Percentiles rank a stretch among this genome's conserved stretches.
Evolutionary conservation across 2,329 filamentous ascomycete genomes (phyloP).

Genomic region (Monilinia aucupariae): DNA sequence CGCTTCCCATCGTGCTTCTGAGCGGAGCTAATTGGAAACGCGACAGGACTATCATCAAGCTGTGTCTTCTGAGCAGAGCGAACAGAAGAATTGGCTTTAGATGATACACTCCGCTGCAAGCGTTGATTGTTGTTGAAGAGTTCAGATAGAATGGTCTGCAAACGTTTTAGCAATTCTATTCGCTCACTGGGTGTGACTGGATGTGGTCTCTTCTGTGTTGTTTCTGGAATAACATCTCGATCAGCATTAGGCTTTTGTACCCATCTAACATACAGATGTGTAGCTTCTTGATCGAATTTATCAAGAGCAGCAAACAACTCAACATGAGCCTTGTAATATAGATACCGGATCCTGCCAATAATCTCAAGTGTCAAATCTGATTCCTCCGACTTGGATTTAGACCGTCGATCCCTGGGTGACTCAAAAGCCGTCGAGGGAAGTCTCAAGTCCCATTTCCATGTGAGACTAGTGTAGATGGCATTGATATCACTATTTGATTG

Average conservation of each 20-base stretch:
- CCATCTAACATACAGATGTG: slow-evolving; percentile 21
- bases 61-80: neutral
- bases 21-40: neutral
- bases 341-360: neutral
- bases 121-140: neutral
- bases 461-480: neutral
- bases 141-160: slow-evolving; percentile 11
- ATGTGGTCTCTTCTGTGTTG: slow-evolving; percentile 15
- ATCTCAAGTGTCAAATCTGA: neutral
- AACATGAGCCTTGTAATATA: neutral
- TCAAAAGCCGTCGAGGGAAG: neutral
- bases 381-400: neutral
- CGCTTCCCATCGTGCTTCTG: slow-evolving; percentile 6
- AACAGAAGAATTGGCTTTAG: neutral
- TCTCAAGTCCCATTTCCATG: neutral
- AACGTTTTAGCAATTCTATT: slow-evolving; percentile 13
- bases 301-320: neutral
- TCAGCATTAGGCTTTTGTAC: slow-evolving; percentile 23
- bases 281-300: neutral
- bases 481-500: neutral
- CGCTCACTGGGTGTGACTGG: slow-evolving; percentile 17
- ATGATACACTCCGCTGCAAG: neutral
- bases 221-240: slow-evolving; percentile 20
- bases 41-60: neutral
- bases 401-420: neutral